Base-by-base conservation (phyloP, 1,139 yeast genomes). In the Candida tropicalis region DNA sequence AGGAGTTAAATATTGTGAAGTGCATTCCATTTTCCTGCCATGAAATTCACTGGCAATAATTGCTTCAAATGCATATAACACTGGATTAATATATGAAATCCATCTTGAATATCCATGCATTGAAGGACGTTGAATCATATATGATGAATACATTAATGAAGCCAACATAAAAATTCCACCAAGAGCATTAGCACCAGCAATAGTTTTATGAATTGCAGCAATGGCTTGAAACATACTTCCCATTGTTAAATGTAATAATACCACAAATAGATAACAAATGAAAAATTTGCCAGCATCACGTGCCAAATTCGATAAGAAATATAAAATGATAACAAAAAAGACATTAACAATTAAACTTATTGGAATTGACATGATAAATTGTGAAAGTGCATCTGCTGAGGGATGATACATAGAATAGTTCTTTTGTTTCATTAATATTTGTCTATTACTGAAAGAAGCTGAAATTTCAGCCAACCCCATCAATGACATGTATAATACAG, bases 101-200 rank as follows among this genome's bases (percentile, higher is more conserved):
- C 87, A 81, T 56, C 77, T 74, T 54, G 80, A 79, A 84, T 85
- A 81, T 27, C 82, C 82, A 50, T 73, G 83, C 84, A 81, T 81
- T 0, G 75, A 66, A 6, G 81, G 80, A 38, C 75, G 60, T 53
- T 79, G 85, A 49, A 81, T 71, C 70, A 75, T 73, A 62, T 73
- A 80, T 24, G 82, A 77, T 16, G 82, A 70, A 53, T 79, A 81
- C 57, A 77, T 63, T 44, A 78, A 66, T 36, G 75, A 52, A 1
- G 76, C 74, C 57, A 79, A 59, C 53, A 79, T 62, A 27, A 73
- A 47, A 5, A 78, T 53, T 55, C 84, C 82, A 15, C 80, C 70
- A 43, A 79, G 57, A 0, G 82, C 71, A 57, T 75, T 76, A 0
- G 85, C 82, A 46, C 68, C 75, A 8, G 81, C 62, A 38, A 77